Evolutionary conservation across 345 rosid genomes (phyloP).

Genomic region (Citrus australasica): DNA sequence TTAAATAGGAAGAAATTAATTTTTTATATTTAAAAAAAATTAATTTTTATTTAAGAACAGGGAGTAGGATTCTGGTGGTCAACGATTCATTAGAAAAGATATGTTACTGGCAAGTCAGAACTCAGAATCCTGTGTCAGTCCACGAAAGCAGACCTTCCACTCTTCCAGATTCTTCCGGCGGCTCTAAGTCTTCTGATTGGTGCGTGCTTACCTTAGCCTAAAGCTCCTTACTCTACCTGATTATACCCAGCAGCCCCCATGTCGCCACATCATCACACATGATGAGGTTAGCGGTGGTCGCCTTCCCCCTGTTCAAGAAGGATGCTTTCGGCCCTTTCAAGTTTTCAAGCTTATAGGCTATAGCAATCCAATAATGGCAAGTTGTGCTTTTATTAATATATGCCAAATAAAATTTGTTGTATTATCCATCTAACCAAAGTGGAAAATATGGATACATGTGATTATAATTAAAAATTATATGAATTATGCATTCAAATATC

Average conservation of each 20-base stretch:
- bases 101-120: not conserved
- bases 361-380: too few species aligned
- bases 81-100: not conserved
- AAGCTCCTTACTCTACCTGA: not conserved
- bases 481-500: not conserved
- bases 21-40: too few species aligned
- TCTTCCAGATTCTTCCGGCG: not conserved
- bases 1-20: too few species aligned
- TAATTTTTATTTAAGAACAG: not conserved
- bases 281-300: too few species aligned
- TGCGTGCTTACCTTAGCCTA: not conserved
- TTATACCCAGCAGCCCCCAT: not conserved
- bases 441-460: not conserved
- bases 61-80: slow-evolving; percentile 5
- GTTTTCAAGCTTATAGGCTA: too few species aligned
- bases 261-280: not conserved
- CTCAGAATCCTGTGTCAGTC: not conserved
- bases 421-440: not conserved
- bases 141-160: not conserved
- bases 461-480: not conserved
- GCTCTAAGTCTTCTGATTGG: not conserved
- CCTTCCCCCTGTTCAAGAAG: too few species aligned
- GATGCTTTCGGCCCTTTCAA: not conserved
- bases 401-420: not conserved
- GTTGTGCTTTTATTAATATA: too few species aligned